Percentiles rank a stretch among this genome's conserved stretches.
phyloP scores from a whole-genome alignment of 2,329 filamentous ascomycete genomes.

The Neofusicoccum cordaticola region DNA sequence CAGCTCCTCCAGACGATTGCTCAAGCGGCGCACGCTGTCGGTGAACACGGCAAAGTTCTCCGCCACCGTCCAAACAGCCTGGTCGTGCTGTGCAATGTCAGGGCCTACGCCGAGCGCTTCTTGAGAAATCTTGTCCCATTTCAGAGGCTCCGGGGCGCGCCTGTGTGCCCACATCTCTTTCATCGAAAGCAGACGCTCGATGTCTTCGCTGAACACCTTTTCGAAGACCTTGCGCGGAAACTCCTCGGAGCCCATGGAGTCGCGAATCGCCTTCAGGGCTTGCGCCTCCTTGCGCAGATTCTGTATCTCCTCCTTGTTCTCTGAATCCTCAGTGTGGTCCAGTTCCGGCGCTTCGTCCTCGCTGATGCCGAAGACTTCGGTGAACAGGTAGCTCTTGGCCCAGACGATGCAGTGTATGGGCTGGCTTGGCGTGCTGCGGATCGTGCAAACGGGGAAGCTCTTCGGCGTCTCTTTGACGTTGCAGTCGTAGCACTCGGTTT shows the following conservation, averaged over 20 bases:
- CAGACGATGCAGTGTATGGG: slow-evolving; percentile 99
- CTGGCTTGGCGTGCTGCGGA: slow-evolving; percentile 91
- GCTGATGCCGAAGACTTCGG: slow-evolving; percentile 88
- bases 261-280: slow-evolving; percentile 77
- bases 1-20: slow-evolving; percentile 66
- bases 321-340: slow-evolving; percentile 74
- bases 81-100: slow-evolving; percentile 63
- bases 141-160: slow-evolving; percentile 68
- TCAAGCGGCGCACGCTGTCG: slow-evolving; percentile 76
- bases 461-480: slow-evolving; percentile 86
- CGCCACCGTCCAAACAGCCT: slow-evolving; percentile 73
- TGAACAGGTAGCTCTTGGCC: slow-evolving; percentile 94
- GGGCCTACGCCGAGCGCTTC: slow-evolving; percentile 52
- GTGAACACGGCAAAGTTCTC: slow-evolving; percentile 86
- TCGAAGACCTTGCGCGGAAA: slow-evolving; percentile 83
- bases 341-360: slow-evolving; percentile 80
- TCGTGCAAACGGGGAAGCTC: slow-evolving; percentile 93
- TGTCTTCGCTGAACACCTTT: slow-evolving; percentile 87
- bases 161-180: slow-evolving; percentile 95
- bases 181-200: slow-evolving; percentile 77
- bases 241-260: slow-evolving; percentile 72
- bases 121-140: slow-evolving; percentile 61
- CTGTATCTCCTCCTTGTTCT: slow-evolving; percentile 84
- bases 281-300: slow-evolving; percentile 81
- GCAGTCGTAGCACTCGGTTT: slow-evolving; percentile 96